Base-by-base conservation (phyloP, 495 filamentous ascomycete species). In the Podospora pseudocomata region DNA sequence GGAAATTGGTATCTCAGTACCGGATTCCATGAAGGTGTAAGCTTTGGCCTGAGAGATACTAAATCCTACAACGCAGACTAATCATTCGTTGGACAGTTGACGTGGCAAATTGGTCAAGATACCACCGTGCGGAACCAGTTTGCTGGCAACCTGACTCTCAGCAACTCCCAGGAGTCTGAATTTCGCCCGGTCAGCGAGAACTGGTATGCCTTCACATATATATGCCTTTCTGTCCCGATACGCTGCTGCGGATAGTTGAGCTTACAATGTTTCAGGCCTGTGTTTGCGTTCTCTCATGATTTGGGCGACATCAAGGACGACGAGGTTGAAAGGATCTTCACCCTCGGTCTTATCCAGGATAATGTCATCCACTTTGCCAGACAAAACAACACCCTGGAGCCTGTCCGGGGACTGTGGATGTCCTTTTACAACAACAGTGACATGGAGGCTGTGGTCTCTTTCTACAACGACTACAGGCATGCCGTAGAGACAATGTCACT, bases 271-370 rank as follows among this genome's bases (percentile, higher is more conserved):
- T 18, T 0, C 34, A 84, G 82, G 80, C 94, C 94, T 0, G 91
- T 96, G 15, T 97, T 98, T 80, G 93, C 90, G 0, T 96, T 96
- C 74, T 85, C 91, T 26, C 94, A 95, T 72, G 85, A 89, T 19
- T 89, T 97, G 75, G 83, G 82, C 11, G 71, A 75, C 34, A 76
- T 85, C 30, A 68, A 73, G 13, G 60, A 34, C 0, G 64, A 65
- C 4, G 67, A 72, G 0, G 74, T 78, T 3, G 81, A 77, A 32
- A 81, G 78, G 16, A 80, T 92, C n/a, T 96, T 93, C 72, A 94
- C 91, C 3, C 85, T 98, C 66, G 90, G 91, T 28, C 83, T 94
- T 62, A 86, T 89, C 54, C 94, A 77, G 73, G 82, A 91, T 23
- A 87, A 91, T 2, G 90, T 94, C 30, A 87, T 91, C 32, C 89